Percentiles rank a stretch among this genome's conserved stretches.
Evolutionary conservation across 2,329 filamentous ascomycete species (phyloP).

Genomic region (Pyrenochaeta sp.): DNA sequence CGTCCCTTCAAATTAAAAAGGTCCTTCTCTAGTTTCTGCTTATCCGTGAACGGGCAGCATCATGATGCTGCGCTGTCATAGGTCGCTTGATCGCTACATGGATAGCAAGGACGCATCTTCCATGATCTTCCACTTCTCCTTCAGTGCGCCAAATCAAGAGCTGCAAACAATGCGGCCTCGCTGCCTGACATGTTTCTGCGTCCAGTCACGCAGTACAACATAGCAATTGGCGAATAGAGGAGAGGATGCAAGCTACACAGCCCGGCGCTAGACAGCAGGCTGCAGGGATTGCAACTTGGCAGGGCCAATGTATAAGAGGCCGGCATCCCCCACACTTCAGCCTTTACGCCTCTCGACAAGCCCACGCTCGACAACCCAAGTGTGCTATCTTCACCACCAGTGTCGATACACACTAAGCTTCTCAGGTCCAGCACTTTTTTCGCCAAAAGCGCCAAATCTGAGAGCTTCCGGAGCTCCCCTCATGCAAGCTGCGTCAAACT

Average conservation of each 20-base stretch:
- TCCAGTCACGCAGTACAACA: constrained; percentile 22
- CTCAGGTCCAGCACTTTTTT: constrained; percentile 47
- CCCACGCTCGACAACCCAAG: constrained; percentile 51
- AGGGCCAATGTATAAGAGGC: constrained; percentile 41
- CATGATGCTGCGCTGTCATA: constrained; percentile 26
- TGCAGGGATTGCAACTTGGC: constrained; percentile 41
- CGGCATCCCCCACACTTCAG: constrained; percentile 39
- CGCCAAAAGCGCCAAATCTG: constrained; percentile 46
- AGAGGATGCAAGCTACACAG: constrained; percentile 33
- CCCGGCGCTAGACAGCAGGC: constrained; percentile 37
- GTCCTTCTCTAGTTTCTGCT: constrained; percentile 2
- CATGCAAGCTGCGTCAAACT: constrained; percentile 63
- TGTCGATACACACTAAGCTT: constrained; percentile 51
- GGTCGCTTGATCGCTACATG: neutral
- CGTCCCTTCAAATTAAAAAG: neutral
- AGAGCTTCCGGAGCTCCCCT: constrained; percentile 65
- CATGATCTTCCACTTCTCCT: constrained; percentile 22
- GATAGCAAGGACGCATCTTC: constrained; percentile 16
- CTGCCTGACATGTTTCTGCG: constrained; percentile 26
- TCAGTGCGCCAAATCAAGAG: constrained; percentile 26
- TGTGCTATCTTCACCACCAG: constrained; percentile 47
- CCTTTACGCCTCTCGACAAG: constrained; percentile 51
- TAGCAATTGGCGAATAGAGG: constrained; percentile 41
- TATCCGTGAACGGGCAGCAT: constrained; percentile 16
- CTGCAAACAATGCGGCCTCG: constrained; percentile 26